Conservation (phyloP, 2,329 filamentous ascomycete genomes). For the Teratosphaeria zuluensis region DNA sequence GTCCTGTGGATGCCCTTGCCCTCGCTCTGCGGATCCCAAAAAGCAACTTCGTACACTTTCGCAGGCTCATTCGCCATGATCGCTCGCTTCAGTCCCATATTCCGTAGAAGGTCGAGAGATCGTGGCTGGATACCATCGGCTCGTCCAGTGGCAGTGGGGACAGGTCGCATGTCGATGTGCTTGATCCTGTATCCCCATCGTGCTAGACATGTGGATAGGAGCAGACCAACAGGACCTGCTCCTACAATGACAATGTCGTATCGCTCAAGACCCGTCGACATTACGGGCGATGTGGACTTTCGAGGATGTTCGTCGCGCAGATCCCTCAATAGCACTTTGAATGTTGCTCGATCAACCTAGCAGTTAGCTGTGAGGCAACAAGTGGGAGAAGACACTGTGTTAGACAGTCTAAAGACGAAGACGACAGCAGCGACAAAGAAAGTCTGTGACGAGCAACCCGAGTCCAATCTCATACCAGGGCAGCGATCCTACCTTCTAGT, state of each 20-base stretch:
- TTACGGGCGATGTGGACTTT: background rate
- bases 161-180: slow-evolving; percentile 82
- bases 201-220: slow-evolving; percentile 78
- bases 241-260: slow-evolving; percentile 72
- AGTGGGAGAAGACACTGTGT: background rate
- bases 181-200: slow-evolving; percentile 93
- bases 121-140: slow-evolving; percentile 89
- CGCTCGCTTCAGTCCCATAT: slow-evolving; percentile 78
- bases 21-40: slow-evolving; percentile 49
- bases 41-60: slow-evolving; percentile 65
- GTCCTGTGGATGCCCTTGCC: slow-evolving; percentile 50
- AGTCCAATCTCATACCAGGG: too few relatives aligned
- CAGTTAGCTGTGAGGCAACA: background rate
- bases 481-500: background rate
- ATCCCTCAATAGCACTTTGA: background rate
- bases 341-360: too few relatives aligned
- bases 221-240: slow-evolving; percentile 78
- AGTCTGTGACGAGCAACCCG: background rate
- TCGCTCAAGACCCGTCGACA: slow-evolving; percentile 6
- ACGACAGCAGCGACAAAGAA: background rate
- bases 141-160: slow-evolving; percentile 75
- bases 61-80: slow-evolving; percentile 84
- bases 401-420: background rate
- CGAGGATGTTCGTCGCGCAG: background rate
- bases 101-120: slow-evolving; percentile 74